These are phyloP conservation scores for Clonostachys rosea DNA, from an alignment of 2,329 filamentous ascomycete genomes.

Conservation along the genomic window DNA sequence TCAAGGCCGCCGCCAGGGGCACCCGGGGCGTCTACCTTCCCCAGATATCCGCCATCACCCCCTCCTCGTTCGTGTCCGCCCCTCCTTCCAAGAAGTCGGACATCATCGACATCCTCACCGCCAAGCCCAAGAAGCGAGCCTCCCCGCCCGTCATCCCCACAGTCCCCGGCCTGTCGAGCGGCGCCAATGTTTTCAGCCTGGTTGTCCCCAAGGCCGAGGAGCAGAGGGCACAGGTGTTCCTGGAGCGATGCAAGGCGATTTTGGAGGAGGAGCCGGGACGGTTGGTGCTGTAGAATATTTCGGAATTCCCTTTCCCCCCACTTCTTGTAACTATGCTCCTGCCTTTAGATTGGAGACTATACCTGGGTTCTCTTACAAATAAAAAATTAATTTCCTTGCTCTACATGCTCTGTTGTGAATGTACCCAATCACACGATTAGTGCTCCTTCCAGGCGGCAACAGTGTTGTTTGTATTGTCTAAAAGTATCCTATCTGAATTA, in stretches of 20 bases:
- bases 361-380: neutral
- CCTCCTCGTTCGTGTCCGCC: conserved; percentile 30
- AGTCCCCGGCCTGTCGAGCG: conserved; percentile 42
- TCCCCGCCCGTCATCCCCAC: conserved; percentile 23
- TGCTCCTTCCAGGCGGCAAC: too few relatives aligned
- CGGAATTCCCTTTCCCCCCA: neutral
- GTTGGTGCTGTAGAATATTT: conserved; percentile 52
- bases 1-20: conserved; percentile 36
- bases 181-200: conserved; percentile 76
- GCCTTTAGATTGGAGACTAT: neutral
- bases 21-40: conserved; percentile 65
- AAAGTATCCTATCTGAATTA: too few relatives aligned
- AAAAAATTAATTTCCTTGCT: too few relatives aligned
- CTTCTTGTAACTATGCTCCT: conserved; percentile 21
- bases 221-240: conserved; percentile 73
- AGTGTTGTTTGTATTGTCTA: too few relatives aligned
- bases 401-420: too few relatives aligned
- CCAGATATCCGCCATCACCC: conserved; percentile 57
- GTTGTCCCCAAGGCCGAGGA: conserved; percentile 76
- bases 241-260: conserved; percentile 80
- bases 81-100: conserved; percentile 44
- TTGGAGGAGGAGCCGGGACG: conserved; percentile 76
- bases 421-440: too few relatives aligned
- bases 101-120: conserved; percentile 75
- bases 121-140: conserved; percentile 17